These are phyloP conservation scores for Zygosaccharomyces bailii DNA, from an alignment of 805 yeast genomes.

Conservation along the genomic window DNA sequence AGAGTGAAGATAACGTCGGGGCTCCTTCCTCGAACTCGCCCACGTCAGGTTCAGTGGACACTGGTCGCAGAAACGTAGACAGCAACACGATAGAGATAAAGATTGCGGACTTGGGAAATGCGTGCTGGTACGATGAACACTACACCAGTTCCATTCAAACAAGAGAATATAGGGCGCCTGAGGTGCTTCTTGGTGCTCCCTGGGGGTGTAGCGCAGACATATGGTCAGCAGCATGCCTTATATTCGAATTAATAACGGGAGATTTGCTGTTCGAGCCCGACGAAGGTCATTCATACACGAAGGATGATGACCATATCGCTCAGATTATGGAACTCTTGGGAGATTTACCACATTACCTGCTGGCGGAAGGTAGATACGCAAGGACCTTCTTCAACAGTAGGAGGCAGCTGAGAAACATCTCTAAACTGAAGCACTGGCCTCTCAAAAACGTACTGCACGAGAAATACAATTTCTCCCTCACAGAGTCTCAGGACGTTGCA, in stretches of 20 bases:
- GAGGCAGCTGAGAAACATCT: conserved; percentile 73
- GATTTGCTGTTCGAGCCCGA: conserved; percentile 90
- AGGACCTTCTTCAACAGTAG: conserved; percentile 60
- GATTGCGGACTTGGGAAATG: conserved; percentile 92
- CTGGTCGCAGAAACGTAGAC: conserved; percentile 22
- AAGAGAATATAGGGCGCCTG: conserved; percentile 90
- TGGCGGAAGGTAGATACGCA: conserved; percentile 59
- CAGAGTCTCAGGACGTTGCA: conserved; percentile 68
- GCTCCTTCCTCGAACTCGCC: conserved; percentile 19
- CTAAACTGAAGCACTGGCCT: conserved; percentile 86
- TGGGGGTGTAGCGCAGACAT: conserved; percentile 97
- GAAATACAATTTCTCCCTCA: conserved; percentile 70
- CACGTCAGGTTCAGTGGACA: conserved; percentile 25
- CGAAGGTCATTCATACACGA: conserved; percentile 67
- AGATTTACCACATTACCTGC: conserved; percentile 54
- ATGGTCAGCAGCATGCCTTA: conserved; percentile 93
- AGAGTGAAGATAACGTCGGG: conserved; percentile 12
- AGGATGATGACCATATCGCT: conserved; percentile 95
- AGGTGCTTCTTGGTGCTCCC: conserved; percentile 67
- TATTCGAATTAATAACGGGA: conserved; percentile 89
- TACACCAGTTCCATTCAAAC: conserved; percentile 90
- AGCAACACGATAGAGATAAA: conserved; percentile 69
- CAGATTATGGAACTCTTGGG: conserved; percentile 87
- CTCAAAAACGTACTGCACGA: conserved; percentile 75
- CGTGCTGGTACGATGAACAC: conserved; percentile 77